phyloP scores from a whole-genome alignment of 805 yeast genomes.

The Kuraishia piskuri region DNA sequence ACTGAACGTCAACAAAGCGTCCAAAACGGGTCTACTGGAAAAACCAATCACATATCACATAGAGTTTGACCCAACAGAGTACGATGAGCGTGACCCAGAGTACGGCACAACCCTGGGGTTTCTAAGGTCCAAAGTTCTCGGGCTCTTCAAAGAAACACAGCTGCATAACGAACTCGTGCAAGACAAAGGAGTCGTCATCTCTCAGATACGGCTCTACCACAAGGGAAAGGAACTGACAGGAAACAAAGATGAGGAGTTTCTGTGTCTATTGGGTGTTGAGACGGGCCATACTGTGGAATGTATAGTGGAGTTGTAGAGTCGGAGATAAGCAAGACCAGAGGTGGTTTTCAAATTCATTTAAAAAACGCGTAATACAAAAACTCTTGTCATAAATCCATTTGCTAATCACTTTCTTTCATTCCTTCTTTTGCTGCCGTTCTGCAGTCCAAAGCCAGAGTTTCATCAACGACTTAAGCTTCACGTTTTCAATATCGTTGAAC shows the following conservation, averaged over 20 bases:
- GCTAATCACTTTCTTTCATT: not conserved
- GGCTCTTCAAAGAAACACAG: constrained; percentile 40
- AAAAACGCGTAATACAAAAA: too few relatives aligned
- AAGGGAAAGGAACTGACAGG: constrained; percentile 15
- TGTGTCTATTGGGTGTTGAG: constrained; percentile 43
- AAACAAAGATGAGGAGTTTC: constrained; percentile 32
- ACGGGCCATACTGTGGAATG: constrained; percentile 42
- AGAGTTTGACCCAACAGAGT: constrained; percentile 80
- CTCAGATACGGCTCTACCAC: not conserved
- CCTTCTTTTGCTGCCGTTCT: not conserved
- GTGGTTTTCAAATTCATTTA: too few relatives aligned
- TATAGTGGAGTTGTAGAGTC: constrained; percentile 12
- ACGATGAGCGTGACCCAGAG: constrained; percentile 53
- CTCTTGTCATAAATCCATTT: not conserved
- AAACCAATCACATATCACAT: constrained; percentile 44
- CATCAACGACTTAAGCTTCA: constrained; percentile 16
- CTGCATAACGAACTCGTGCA: not conserved
- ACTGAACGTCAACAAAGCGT: constrained; percentile 28
- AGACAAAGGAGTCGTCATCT: not conserved
- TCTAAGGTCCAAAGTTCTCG: constrained; percentile 47
- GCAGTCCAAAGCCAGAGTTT: constrained; percentile 18
- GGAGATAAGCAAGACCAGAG: not conserved
- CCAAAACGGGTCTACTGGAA: not conserved
- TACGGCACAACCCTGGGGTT: constrained; percentile 62
- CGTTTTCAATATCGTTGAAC: constrained; percentile 12